These are phyloP conservation scores for Quercus aquifolioides DNA, from an alignment of 306 rosid species.

Conservation along the genomic window DNA sequence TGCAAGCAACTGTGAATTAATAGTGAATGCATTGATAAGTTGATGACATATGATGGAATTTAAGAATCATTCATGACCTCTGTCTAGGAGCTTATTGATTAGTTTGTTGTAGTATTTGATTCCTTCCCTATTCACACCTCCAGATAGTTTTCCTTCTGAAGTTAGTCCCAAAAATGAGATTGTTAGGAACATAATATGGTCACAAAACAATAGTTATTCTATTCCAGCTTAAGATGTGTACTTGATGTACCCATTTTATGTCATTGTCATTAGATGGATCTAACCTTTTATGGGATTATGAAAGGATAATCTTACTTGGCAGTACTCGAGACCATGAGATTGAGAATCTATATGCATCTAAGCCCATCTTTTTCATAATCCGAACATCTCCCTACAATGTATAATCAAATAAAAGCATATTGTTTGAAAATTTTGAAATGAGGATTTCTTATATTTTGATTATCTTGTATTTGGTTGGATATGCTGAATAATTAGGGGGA, in stretches of 20 bases:
- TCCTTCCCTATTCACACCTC: slow-evolving; percentile 32
- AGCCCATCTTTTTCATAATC: not conserved
- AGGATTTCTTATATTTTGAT: too few relatives aligned
- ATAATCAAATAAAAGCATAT: not conserved
- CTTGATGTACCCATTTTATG: too few relatives aligned
- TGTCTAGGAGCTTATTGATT: slow-evolving; percentile 25
- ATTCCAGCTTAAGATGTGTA: too few relatives aligned
- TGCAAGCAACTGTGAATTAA: too few relatives aligned
- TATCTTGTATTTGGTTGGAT: too few relatives aligned
- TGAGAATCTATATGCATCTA: slow-evolving; percentile 6
- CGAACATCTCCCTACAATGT: not conserved
- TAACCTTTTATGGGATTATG: not conserved
- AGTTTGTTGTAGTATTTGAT: slow-evolving; percentile 35
- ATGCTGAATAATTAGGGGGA: too few relatives aligned
- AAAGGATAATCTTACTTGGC: not conserved
- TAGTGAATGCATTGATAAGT: too few relatives aligned
- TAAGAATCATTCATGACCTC: slow-evolving; percentile 14
- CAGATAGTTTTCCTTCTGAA: slow-evolving; percentile 30
- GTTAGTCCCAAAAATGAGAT: not conserved
- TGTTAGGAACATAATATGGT: too few relatives aligned
- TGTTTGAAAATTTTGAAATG: too few relatives aligned
- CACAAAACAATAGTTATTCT: too few relatives aligned
- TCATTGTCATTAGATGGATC: too few relatives aligned
- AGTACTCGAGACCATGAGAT: not conserved
- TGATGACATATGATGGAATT: too few relatives aligned